Percentiles rank a stretch among this genome's conserved stretches.
phyloP scores from a whole-genome alignment of 805 yeast genomes.

The Metschnikowia lunata region DNA sequence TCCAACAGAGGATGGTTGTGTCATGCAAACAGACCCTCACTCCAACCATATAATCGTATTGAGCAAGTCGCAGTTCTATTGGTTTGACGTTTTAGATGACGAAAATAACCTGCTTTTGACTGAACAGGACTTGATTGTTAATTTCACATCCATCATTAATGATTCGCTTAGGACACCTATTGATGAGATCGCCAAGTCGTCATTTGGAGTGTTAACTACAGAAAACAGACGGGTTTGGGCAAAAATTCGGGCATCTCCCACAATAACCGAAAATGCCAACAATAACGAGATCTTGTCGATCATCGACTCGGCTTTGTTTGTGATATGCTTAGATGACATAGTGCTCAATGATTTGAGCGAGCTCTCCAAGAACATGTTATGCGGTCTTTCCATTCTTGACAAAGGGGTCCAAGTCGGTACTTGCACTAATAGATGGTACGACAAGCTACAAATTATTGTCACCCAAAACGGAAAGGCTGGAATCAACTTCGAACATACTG shows the following conservation, averaged over 20 bases:
- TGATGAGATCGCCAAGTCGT: constrained; percentile 63
- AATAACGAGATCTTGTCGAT: constrained; percentile 70
- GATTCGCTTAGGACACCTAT: constrained; percentile 58
- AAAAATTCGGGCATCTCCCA: constrained; percentile 51
- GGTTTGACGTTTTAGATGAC: constrained; percentile 87
- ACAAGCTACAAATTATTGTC: constrained; percentile 80
- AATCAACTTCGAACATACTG: constrained; percentile 89
- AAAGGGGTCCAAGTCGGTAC: constrained; percentile 91
- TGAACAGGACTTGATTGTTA: constrained; percentile 70
- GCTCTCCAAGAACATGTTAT: constrained; percentile 77
- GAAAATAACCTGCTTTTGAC: constrained; percentile 66
- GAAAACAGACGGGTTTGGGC: constrained; percentile 91
- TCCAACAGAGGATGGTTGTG: constrained; percentile 76
- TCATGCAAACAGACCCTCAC: constrained; percentile 72
- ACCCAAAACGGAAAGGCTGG: constrained; percentile 91
- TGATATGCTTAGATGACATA: constrained; percentile 79
- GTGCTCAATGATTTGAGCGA: constrained; percentile 59
- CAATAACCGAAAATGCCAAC: constrained; percentile 39
- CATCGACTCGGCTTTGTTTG: constrained; percentile 77
- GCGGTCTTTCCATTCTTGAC: constrained; percentile 76
- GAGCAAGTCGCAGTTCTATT: constrained; percentile 83
- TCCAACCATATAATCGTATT: constrained; percentile 80
- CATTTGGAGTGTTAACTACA: constrained; percentile 86
- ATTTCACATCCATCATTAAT: constrained; percentile 67
- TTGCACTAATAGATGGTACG: constrained; percentile 93